Percentiles rank a stretch among this genome's conserved stretches.
phyloP scores from a whole-genome alignment of 1,139 yeast genomes.

The Protomyces arabidopsidicola region DNA sequence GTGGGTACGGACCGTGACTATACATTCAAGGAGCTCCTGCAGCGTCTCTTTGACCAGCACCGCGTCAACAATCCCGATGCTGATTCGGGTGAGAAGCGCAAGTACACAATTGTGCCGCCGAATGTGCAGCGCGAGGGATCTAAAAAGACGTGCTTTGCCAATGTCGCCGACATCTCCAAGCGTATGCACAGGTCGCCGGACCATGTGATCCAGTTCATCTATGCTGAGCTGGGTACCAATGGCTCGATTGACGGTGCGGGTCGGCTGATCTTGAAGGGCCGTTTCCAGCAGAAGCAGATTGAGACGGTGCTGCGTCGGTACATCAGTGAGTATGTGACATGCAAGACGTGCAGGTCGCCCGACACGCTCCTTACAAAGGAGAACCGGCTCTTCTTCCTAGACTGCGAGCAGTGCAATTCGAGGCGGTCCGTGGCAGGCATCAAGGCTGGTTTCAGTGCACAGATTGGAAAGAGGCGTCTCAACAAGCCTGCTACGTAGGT shows the following conservation, averaged over 20 bases:
- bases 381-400: constrained; percentile 94
- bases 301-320: constrained; percentile 95
- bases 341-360: constrained; percentile 98
- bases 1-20: constrained; percentile 48
- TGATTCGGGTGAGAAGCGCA: constrained; percentile 91
- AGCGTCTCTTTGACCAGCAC: constrained; percentile 77
- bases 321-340: constrained; percentile 82
- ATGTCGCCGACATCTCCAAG: constrained; percentile 89
- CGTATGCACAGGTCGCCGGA: constrained; percentile 95
- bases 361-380: constrained; percentile 95
- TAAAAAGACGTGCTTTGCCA: constrained; percentile 92
- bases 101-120: constrained; percentile 97
- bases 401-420: constrained; percentile 97
- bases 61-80: constrained; percentile 94
- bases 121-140: constrained; percentile 94
- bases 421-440: constrained; percentile 95
- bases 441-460: constrained; percentile 99
- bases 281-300: constrained; percentile 95
- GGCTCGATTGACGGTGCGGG: constrained; percentile 98
- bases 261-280: constrained; percentile 94
- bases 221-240: constrained; percentile 98
- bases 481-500: constrained; percentile 2
- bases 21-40: constrained; percentile 70
- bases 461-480: constrained; percentile 33
- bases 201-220: constrained; percentile 91